Evolutionary conservation across 345 rosid species (phyloP).

Genomic region (Eucalyptus curtisii): DNA sequence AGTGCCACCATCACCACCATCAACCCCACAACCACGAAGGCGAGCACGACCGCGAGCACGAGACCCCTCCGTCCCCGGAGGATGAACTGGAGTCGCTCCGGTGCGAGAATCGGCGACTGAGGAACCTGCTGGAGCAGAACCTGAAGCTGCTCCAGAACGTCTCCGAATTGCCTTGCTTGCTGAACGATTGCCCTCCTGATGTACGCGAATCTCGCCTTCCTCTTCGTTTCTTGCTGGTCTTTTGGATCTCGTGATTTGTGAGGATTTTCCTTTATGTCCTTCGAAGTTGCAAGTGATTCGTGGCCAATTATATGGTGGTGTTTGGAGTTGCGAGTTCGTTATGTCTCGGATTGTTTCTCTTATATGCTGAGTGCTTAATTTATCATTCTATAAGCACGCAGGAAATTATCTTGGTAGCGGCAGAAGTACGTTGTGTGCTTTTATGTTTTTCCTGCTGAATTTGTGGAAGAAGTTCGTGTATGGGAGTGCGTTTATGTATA

Average conservation of each 20-base stretch:
- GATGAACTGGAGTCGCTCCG: slow-evolving; percentile 48
- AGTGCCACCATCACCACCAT: slow-evolving; percentile 46
- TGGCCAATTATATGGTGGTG: not conserved
- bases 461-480: not conserved
- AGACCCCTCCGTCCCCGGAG: slow-evolving; percentile 1
- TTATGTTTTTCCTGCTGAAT: not conserved
- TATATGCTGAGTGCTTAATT: not conserved
- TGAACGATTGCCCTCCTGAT: slow-evolving; percentile 65
- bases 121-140: slow-evolving; percentile 54
- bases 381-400: not conserved
- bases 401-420: not conserved
- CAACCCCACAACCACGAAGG: slow-evolving; percentile 5
- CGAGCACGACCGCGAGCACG: not conserved
- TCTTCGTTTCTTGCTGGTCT: not conserved
- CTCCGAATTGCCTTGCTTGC: slow-evolving; percentile 51
- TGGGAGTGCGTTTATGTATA: not conserved
- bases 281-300: not conserved
- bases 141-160: slow-evolving; percentile 59
- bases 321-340: not conserved
- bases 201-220: slow-evolving; percentile 22
- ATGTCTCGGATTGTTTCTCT: not conserved
- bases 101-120: slow-evolving; percentile 54
- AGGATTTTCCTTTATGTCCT: not conserved
- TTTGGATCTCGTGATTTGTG: not conserved
- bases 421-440: not conserved